These are phyloP conservation scores for Phlebiopsis gigantea DNA, from an alignment of 768 basidiomycete genomes.

Conservation along the genomic window DNA sequence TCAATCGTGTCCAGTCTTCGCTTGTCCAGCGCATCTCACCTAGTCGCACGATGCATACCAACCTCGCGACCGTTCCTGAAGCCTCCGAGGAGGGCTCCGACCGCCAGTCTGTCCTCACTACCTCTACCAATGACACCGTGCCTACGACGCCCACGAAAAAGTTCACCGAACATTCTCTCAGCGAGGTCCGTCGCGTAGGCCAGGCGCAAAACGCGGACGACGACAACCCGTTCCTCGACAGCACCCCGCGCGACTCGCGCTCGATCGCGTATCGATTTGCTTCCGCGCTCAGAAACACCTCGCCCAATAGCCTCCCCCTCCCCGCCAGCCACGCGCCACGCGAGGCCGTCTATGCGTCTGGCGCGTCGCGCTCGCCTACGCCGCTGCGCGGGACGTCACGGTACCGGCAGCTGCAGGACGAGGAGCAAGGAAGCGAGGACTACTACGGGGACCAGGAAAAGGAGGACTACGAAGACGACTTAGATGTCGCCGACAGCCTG, in stretches of 20 bases:
- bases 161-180: constrained; percentile 5
- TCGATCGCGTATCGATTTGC: constrained; percentile 9
- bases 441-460: constrained; percentile 7
- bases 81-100: constrained; percentile 23
- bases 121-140: constrained; percentile 7
- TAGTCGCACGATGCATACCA: constrained; percentile 6
- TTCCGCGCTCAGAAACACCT: constrained; percentile 5
- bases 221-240: constrained; percentile 28
- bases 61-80: constrained; percentile 18
- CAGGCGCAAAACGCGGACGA: constrained; percentile 9
- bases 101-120: constrained; percentile 16
- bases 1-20: background rate
- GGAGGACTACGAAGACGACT: background rate
- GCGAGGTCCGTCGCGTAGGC: constrained; percentile 1
- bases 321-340: background rate
- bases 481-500: background rate
- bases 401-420: constrained; percentile 3
- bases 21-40: constrained; percentile 6
- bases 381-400: constrained; percentile 1
- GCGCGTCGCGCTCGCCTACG: constrained; percentile 11
- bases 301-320: background rate
- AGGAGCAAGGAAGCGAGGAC: constrained; percentile 2
- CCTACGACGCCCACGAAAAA: constrained; percentile 11
- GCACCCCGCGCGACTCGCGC: constrained; percentile 1
- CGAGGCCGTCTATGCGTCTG: background rate